These are phyloP conservation scores for Verticillium tricorpus DNA, from an alignment of 2,329 filamentous ascomycete species.

Conservation along the genomic window DNA sequence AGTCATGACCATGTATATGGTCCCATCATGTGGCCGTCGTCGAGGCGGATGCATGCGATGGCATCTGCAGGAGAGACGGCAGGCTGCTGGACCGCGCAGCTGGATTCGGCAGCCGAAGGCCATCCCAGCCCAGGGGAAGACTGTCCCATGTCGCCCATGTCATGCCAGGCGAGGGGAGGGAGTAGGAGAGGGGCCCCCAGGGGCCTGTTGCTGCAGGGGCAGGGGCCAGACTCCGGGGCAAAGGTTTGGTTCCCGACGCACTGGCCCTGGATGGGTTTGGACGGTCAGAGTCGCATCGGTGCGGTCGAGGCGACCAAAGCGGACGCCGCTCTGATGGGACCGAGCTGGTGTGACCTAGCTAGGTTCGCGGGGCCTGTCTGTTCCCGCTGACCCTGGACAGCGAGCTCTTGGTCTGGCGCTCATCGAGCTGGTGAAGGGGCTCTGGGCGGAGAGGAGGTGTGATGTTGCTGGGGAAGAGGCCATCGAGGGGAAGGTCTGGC, in stretches of 20 bases:
- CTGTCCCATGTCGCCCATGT: background rate
- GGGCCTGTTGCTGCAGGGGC: background rate
- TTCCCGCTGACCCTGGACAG: background rate
- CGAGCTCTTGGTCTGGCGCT: no score
- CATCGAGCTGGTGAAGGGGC: no score
- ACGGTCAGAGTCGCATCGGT: constrained; percentile 4
- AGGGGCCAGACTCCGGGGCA: background rate
- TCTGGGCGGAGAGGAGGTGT: background rate
- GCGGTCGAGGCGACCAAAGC: constrained; percentile 4
- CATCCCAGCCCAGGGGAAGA: background rate
- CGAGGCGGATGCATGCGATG: background rate
- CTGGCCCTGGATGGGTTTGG: background rate
- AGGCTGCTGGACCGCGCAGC: background rate
- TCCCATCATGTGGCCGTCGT: constrained; percentile 6
- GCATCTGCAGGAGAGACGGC: background rate
- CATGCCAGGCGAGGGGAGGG: background rate
- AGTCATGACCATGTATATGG: constrained; percentile 9
- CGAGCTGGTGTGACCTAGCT: background rate
- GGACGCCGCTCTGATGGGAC: background rate
- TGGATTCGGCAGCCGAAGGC: background rate
- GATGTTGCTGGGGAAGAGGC: background rate
- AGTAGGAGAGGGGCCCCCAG: background rate
- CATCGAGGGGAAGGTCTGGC: background rate
- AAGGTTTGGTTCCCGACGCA: background rate
- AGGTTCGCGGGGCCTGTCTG: background rate